Evolutionary conservation across 768 basidiomycete species (phyloP), one percentile per base, ranked within the genome.

Genomic region (Trametes cubensis): DNA sequence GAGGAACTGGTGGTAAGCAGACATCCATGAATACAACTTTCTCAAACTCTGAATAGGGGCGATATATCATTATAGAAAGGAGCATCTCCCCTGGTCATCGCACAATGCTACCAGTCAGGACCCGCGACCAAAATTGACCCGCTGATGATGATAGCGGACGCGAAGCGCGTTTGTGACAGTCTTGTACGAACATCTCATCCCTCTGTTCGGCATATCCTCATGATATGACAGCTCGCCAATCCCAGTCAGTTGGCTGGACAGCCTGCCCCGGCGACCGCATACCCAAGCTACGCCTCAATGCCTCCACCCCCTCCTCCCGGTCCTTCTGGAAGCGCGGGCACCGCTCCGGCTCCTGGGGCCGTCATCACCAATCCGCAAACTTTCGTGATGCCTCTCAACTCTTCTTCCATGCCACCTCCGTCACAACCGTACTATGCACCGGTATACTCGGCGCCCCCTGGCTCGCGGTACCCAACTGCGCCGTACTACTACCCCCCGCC

Each of bases 31-130:
- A 64, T 39, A 28, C 28, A 20, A 15, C 28, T 39, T 53, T 51
- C 61, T 42, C 51, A 48, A 26, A 60, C 40, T 62, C 59, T 60
- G 52, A 65, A 55, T 44, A 34, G 5, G 40, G 30, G 49, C 60
- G 10, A 40, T 39, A 45, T 47, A 10, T 57, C 58, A 10, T 34
- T 50, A 26, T 68, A 81, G 79, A 82, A 81, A 77, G 79, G 75
- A 11, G 78, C 91, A 0, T 81, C 88, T 44, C 84, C 89, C 7
- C 71, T 89, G 60, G 90, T 92, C 20, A 81, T 92, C 46, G 86
- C 90, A 2, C 91, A 92, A 72, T 90, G 87, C 68, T 93, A 92
- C 71, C 85, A 88, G 65, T 83, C 87, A 80, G 88, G 87, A 6
- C 83, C 87, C 8, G 78, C 78, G 14, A 81, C 78, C 60, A 89